phyloP scores from a whole-genome alignment of 495 filamentous ascomycete species.

The Aspergillus coremiiformis region DNA sequence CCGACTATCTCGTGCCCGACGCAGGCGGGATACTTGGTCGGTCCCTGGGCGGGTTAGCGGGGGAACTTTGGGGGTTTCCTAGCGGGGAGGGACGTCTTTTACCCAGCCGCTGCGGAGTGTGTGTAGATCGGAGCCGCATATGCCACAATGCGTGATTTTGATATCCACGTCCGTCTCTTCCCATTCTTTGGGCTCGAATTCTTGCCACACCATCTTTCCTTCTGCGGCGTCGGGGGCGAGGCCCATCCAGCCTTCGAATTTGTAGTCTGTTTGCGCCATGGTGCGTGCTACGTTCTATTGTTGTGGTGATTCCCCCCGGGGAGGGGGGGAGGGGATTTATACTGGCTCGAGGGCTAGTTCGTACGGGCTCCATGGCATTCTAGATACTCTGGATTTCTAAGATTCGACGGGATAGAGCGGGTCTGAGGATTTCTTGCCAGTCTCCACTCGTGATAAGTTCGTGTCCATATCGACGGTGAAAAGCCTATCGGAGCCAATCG shows the following conservation, averaged over 20 bases:
- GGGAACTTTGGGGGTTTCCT: no score
- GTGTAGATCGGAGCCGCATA: conserved; percentile 59
- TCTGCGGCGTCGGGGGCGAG: conserved; percentile 46
- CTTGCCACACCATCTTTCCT: conserved; percentile 73
- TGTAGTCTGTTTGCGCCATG: conserved; percentile 42
- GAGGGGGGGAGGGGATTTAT: no score
- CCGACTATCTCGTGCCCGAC: conserved; percentile 87
- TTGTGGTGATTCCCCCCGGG: not conserved
- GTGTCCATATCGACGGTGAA: not conserved
- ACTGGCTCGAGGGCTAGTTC: not conserved
- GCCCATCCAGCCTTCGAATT: conserved; percentile 83
- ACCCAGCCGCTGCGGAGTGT: conserved; percentile 69
- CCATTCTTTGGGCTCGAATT: conserved; percentile 74
- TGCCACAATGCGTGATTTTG: conserved; percentile 38
- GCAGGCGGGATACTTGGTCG: conserved; percentile 59
- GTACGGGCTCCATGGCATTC: not conserved
- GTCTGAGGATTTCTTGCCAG: no score
- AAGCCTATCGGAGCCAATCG: no score
- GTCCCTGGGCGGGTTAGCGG: conserved; percentile 26
- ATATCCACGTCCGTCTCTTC: conserved; percentile 67
- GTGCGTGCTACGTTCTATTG: not conserved
- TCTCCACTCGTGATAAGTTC: no score
- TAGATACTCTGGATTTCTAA: no score
- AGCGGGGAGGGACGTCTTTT: conserved; percentile 8
- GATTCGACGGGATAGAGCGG: not conserved